Evolutionary conservation across 192 early-diverging fungal species (phyloP).

Genomic region (Coemansia sp.): DNA sequence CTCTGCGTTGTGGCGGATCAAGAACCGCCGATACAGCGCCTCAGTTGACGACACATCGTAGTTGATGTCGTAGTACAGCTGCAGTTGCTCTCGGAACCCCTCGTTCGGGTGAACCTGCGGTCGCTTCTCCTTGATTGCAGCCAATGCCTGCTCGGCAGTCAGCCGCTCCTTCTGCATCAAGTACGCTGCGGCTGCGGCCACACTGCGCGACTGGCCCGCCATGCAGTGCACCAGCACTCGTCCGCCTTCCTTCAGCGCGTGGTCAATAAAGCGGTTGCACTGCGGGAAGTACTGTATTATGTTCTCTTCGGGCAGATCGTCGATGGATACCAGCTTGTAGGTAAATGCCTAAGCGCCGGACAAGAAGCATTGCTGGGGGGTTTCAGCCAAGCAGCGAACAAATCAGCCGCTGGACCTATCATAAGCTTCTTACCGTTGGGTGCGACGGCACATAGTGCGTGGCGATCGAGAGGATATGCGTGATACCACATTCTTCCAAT

Average conservation of each 20-base stretch:
- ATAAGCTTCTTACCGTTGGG: constrained; percentile 14
- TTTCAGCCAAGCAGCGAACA: no score
- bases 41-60: constrained; percentile 55
- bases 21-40: constrained; percentile 61
- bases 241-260: constrained; percentile 42
- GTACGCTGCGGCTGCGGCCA: constrained; percentile 61
- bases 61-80: constrained; percentile 57
- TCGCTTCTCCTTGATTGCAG: constrained; percentile 29
- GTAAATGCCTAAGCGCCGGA: constrained; percentile 37
- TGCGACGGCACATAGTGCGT: constrained; percentile 34
- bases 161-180: constrained; percentile 59
- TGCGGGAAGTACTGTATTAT: constrained; percentile 68
- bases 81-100: constrained; percentile 62
- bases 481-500: constrained; percentile 30
- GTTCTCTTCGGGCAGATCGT: constrained; percentile 62
- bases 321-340: constrained; percentile 56
- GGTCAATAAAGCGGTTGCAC: constrained; percentile 57
- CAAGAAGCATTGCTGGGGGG: no score
- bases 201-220: constrained; percentile 69
- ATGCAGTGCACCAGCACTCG: constrained; percentile 67
- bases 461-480: constrained; percentile 44
- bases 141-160: constrained; percentile 50
- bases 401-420: not conserved
- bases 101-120: constrained; percentile 58
- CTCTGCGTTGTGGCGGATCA: constrained; percentile 60